Percentiles rank a stretch among this genome's conserved stretches.
Evolutionary conservation across 1,284 basidiomycete genomes (phyloP).

Genomic region (Dichomitus squalens): DNA sequence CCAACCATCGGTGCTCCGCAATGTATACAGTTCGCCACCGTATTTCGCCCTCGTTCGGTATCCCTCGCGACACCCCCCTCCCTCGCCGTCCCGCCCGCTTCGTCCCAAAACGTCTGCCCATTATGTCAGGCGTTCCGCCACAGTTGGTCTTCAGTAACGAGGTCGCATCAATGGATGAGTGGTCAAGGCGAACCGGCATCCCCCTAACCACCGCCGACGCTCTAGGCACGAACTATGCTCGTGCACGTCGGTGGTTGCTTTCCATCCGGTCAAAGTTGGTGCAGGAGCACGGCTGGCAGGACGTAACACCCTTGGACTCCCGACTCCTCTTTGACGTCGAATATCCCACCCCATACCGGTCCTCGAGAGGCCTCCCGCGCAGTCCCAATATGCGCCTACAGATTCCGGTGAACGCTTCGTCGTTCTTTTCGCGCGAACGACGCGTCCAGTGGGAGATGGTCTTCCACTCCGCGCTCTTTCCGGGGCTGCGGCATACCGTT

Average conservation of each 20-base stretch:
- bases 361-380: constrained; percentile 70
- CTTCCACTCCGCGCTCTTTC: constrained; percentile 81
- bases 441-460: constrained; percentile 87
- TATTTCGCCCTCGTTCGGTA: constrained; percentile 20
- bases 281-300: constrained; percentile 67
- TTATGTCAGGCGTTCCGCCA: constrained; percentile 38
- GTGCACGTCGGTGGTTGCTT: constrained; percentile 73
- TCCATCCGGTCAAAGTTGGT: constrained; percentile 62
- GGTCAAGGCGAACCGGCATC: constrained; percentile 75
- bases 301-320: constrained; percentile 56
- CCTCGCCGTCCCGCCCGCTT: constrained; percentile 6
- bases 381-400: constrained; percentile 72
- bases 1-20: constrained; percentile 18
- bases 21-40: constrained; percentile 24
- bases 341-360: constrained; percentile 74
- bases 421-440: constrained; percentile 81
- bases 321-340: constrained; percentile 79
- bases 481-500: constrained; percentile 74
- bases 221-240: constrained; percentile 74
- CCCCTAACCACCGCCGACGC: constrained; percentile 80
- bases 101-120: constrained; percentile 12
- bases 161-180: constrained; percentile 77
- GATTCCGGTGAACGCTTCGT: constrained; percentile 74
- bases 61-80: constrained; percentile 19
- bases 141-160: constrained; percentile 77